Base-by-base conservation (phyloP, 2,329 filamentous ascomycete species). In the Ilyonectria destructans region DNA sequence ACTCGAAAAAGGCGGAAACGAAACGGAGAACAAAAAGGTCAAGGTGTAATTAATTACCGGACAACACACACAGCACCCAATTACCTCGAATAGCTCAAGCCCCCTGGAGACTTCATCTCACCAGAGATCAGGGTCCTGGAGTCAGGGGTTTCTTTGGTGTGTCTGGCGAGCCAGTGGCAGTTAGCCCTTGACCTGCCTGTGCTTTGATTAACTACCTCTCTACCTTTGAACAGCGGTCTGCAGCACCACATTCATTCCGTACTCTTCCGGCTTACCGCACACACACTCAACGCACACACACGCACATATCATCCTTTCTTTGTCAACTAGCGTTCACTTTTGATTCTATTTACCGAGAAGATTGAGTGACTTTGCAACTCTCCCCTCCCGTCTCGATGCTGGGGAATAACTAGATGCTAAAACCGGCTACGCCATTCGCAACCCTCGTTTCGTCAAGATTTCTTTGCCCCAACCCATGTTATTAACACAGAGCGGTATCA, bases 341-440 rank as follows among this genome's bases (percentile, higher is more conserved):
- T 60, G 58, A 68, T 61, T 69, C 60, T 65, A 67, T 68, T 68
- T 69, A 58, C 64, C 52, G 35, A 66, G 51, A 58, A 56, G 58
- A 35, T 56, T 49, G 58, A 26, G 59, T 49, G 45, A 45, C 57
- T 68, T 60, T 13, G 49, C 26, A 33, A 57, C 59, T 65, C 60
- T 60, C 45, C 40, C 46, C 65, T 58, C 61, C 45, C 60, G 49
- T 59, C 52, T 67, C 51, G 35, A 65, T 67, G 60, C 60, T 67
- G 65, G 72, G 69, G 71, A 70, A 70, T 66, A 77, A 73, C 74
- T 75, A 68, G 61, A 80, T 80, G 77, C 76, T 77, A 69, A 77
- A 79, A 77, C 79, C 79, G 75, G 78, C 77, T 79, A 77, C 79
- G 79, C 79, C 79, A 77, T 79, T 79, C 75, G 76, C 74, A 79